These are phyloP conservation scores for Viridothelium virens DNA, from an alignment of 495 filamentous ascomycete genomes.

Conservation along the genomic window DNA sequence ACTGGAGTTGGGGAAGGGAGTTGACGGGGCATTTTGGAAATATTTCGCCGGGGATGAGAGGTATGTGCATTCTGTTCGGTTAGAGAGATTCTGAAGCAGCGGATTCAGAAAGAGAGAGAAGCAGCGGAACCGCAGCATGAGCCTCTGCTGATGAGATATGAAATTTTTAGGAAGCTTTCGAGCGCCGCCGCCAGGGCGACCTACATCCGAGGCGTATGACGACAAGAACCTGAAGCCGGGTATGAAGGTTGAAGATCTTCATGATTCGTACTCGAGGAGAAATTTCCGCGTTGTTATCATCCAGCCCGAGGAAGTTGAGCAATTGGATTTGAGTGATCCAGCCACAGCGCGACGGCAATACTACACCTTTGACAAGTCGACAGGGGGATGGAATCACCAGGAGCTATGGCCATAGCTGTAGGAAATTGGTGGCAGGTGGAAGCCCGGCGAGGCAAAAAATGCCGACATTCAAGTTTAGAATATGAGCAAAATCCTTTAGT, in stretches of 20 bases:
- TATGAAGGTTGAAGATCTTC: constrained; percentile 58
- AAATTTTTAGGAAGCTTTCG: constrained; percentile 55
- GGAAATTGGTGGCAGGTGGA: background rate
- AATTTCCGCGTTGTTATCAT: constrained; percentile 87
- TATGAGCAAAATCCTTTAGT: background rate
- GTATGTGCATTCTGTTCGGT: constrained; percentile 19
- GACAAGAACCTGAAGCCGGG: constrained; percentile 52
- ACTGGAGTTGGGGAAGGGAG: constrained; percentile 58
- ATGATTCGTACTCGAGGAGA: constrained; percentile 58
- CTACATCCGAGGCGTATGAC: constrained; percentile 42
- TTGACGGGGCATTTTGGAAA: constrained; percentile 84
- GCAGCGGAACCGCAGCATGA: background rate
- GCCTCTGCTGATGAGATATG: constrained; percentile 9
- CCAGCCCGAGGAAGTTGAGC: constrained; percentile 70
- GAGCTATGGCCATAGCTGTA: constrained; percentile 82
- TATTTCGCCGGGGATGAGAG: constrained; percentile 55
- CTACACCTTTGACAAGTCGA: constrained; percentile 50
- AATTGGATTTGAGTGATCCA: constrained; percentile 62
- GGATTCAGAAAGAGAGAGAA: background rate
- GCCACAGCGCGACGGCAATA: constrained; percentile 56
- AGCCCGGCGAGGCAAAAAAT: constrained; percentile 5
- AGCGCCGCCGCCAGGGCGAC: constrained; percentile 65
- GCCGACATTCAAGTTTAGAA: background rate
- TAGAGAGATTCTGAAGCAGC: background rate
- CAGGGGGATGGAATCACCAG: constrained; percentile 60